phyloP scores from a whole-genome alignment of 1,139 yeast genomes.

The Spathaspora sp. region DNA sequence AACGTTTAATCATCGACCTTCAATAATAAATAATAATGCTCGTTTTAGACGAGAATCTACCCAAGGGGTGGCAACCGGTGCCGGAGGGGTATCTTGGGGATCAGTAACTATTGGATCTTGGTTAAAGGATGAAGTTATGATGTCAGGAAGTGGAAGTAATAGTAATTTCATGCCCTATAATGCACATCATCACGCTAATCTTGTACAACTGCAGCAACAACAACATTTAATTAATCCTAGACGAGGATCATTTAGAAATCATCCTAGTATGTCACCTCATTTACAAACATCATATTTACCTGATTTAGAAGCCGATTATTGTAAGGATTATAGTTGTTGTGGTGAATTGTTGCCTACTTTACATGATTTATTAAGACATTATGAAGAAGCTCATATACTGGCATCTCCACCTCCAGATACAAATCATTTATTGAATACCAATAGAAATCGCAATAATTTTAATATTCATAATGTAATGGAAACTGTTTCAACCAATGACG shows the following conservation, averaged over 20 bases:
- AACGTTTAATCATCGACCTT: constrained; percentile 43
- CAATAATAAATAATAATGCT: constrained; percentile 36
- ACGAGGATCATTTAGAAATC: constrained; percentile 39
- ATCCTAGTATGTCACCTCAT: constrained; percentile 55
- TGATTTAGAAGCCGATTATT: constrained; percentile 90
- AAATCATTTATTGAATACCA: constrained; percentile 32
- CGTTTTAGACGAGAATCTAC: constrained; percentile 78
- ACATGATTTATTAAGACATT: constrained; percentile 90
- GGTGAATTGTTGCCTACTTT: constrained; percentile 89
- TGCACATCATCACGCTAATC: background rate
- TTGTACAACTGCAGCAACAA: constrained; percentile 11
- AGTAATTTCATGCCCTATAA: constrained; percentile 5
- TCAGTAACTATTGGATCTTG: constrained; percentile 92
- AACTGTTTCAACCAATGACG: constrained; percentile 87
- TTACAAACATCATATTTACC: constrained; percentile 79
- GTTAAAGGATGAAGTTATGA: constrained; percentile 89
- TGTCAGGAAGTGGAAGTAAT: constrained; percentile 28
- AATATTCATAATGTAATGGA: constrained; percentile 56
- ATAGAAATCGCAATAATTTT: constrained; percentile 36
- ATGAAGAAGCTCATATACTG: constrained; percentile 93
- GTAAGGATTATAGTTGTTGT: constrained; percentile 95
- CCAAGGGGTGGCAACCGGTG: constrained; percentile 70
- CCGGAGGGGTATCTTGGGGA: constrained; percentile 92
- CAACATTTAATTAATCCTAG: constrained; percentile 41
- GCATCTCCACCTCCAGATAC: constrained; percentile 61